Percentiles rank a stretch among this genome's conserved stretches.
Conservation (phyloP, 2,329 filamentous ascomycete species). For the Plectosphaerella sp. region DNA sequence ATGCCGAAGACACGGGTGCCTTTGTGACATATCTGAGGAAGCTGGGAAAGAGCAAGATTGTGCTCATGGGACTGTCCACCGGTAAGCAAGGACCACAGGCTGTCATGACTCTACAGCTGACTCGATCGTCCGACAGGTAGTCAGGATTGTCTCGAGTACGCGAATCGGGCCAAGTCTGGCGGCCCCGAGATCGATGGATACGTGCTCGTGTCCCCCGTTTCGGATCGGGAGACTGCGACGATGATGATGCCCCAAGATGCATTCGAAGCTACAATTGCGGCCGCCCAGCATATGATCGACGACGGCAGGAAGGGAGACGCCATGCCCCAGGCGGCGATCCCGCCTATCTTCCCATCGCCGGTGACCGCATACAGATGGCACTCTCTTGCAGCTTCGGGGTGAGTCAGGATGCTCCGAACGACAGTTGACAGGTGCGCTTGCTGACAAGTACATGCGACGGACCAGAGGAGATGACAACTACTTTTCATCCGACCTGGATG, state of each 20-base stretch:
- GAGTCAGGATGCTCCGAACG: slow-evolving; percentile 17
- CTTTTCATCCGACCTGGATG: slow-evolving; percentile 71
- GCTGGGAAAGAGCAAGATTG: slow-evolving; percentile 43
- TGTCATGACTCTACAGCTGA: not conserved
- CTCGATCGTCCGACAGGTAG: slow-evolving; percentile 47
- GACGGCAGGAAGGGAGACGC: slow-evolving; percentile 46
- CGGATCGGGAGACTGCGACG: slow-evolving; percentile 64
- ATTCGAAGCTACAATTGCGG: slow-evolving; percentile 38
- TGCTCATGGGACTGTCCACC: slow-evolving; percentile 39
- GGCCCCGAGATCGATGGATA: slow-evolving; percentile 59
- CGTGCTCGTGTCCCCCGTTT: slow-evolving; percentile 75
- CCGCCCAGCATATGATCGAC: slow-evolving; percentile 50
- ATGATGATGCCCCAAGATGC: slow-evolving; percentile 32
- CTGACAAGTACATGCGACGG: not conserved
- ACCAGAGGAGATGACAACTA: slow-evolving; percentile 73
- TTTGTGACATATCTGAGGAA: slow-evolving; percentile 47
- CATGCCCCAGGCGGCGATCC: slow-evolving; percentile 3
- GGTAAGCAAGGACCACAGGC: not conserved
- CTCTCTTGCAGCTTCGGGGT: slow-evolving; percentile 46
- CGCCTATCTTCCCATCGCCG: slow-evolving; percentile 22
- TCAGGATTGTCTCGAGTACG: slow-evolving; percentile 55
- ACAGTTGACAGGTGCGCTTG: not conserved
- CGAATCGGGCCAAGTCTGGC: slow-evolving; percentile 28
- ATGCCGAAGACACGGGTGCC: slow-evolving; percentile 47
- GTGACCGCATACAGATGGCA: slow-evolving; percentile 49